Percentiles rank a stretch among this genome's conserved stretches.
Evolutionary conservation across 257 asterid species (phyloP).

Genomic region (Cruciata laevipes): DNA sequence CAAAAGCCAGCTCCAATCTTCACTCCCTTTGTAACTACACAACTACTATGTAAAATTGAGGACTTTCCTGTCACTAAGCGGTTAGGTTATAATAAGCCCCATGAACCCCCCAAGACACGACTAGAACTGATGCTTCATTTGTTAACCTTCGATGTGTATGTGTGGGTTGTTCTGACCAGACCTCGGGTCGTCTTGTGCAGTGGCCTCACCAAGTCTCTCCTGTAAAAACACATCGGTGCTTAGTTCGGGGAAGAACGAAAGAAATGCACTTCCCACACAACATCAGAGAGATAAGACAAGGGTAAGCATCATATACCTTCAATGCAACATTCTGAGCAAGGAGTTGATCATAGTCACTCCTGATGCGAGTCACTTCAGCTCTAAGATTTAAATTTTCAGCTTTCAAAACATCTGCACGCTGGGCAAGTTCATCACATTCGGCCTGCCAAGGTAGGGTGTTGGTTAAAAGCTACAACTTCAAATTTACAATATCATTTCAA

Average conservation of each 20-base stretch:
- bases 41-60: conserved; percentile 25
- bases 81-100: conserved; percentile 42
- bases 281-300: neutral
- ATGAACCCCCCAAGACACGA: conserved; percentile 15
- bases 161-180: conserved; percentile 45
- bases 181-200: conserved; percentile 60
- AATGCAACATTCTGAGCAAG: conserved; percentile 73
- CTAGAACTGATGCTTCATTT: conserved; percentile 24
- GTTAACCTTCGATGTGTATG: conserved; percentile 28
- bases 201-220: conserved; percentile 68
- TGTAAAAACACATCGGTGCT: conserved; percentile 26
- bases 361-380: conserved; percentile 68
- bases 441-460: conserved; percentile 41
- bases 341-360: conserved; percentile 67
- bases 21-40: conserved; percentile 31
- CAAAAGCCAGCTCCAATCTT: conserved; percentile 32
- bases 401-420: conserved; percentile 65
- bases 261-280: neutral
- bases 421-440: conserved; percentile 92
- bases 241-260: conserved; percentile 2
- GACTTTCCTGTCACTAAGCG: conserved; percentile 27
- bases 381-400: conserved; percentile 81
- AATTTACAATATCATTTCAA: neutral
- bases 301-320: conserved; percentile 43
- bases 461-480: conserved; percentile 6